Evolutionary conservation across 768 basidiomycete genomes (phyloP).

Genomic region (Trametes coccinea): DNA sequence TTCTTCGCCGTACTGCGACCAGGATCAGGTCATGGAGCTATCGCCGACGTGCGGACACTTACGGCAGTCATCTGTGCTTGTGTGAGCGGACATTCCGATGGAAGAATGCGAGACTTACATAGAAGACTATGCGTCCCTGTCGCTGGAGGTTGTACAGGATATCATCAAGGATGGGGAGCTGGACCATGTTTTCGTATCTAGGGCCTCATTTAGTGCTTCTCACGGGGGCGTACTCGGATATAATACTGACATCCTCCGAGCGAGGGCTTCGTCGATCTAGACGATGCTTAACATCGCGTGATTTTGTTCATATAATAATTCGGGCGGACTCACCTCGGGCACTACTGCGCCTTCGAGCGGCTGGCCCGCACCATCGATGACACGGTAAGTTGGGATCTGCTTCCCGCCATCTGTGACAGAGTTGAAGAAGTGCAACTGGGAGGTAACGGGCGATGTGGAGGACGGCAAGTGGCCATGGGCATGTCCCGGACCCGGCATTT

Average conservation of each 20-base stretch:
- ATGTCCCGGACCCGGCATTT: conserved; percentile 24
- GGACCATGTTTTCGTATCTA: conserved; percentile 77
- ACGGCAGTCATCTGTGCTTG: conserved; percentile 74
- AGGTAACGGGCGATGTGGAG: conserved; percentile 60
- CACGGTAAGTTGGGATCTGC: conserved; percentile 82
- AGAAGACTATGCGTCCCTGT: conserved; percentile 91
- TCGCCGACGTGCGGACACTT: conserved; percentile 34
- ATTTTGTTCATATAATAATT: background rate
- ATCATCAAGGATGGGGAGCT: conserved; percentile 83
- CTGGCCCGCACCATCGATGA: conserved; percentile 79
- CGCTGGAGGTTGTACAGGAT: conserved; percentile 90
- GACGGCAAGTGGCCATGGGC: conserved; percentile 41
- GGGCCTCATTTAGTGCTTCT: background rate
- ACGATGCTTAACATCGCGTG: background rate
- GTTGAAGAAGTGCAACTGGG: conserved; percentile 79
- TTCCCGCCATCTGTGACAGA: conserved; percentile 60
- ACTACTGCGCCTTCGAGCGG: conserved; percentile 71
- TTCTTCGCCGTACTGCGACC: conserved; percentile 79
- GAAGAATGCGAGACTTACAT: conserved; percentile 49
- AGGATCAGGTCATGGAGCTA: background rate
- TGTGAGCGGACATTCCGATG: background rate
- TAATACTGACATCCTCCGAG: conserved; percentile 56
- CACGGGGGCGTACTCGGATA: background rate
- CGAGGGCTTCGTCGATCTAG: conserved; percentile 69
- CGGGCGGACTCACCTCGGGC: conserved; percentile 59